phyloP scores from a whole-genome alignment of 306 rosid genomes.

The Castanea crenata region DNA sequence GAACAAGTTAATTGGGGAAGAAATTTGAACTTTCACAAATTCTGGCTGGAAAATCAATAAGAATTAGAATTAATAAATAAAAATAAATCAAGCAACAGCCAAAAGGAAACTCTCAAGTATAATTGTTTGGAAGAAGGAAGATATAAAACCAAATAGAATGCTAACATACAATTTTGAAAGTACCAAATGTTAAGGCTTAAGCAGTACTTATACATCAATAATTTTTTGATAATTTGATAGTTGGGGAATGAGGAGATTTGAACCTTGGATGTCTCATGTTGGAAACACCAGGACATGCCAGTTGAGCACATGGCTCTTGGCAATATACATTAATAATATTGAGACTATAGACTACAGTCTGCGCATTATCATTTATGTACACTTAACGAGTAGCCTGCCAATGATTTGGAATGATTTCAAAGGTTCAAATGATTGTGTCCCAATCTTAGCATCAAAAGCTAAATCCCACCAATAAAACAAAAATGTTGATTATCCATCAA shows the following conservation, averaged over 20 bases:
- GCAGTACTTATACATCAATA: background rate
- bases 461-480: background rate
- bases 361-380: no score
- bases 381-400: no score
- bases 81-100: background rate
- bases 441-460: no score
- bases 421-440: no score
- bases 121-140: background rate
- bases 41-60: background rate
- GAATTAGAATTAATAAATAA: background rate
- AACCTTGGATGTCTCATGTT: no score
- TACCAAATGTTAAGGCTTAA: background rate
- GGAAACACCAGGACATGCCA: no score
- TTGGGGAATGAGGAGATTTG: no score
- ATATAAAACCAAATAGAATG: background rate
- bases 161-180: background rate
- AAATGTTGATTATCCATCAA: background rate
- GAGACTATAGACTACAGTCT: no score
- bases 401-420: no score
- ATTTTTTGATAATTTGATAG: background rate
- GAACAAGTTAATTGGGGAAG: conserved; percentile 27
- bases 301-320: no score
- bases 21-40: background rate
- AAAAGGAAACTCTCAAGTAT: background rate
- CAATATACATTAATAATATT: no score